Percentiles rank a stretch among this genome's conserved stretches.
phyloP scores from a whole-genome alignment of 192 early-diverging fungal genomes.

The Backusella parvicylindrica region DNA sequence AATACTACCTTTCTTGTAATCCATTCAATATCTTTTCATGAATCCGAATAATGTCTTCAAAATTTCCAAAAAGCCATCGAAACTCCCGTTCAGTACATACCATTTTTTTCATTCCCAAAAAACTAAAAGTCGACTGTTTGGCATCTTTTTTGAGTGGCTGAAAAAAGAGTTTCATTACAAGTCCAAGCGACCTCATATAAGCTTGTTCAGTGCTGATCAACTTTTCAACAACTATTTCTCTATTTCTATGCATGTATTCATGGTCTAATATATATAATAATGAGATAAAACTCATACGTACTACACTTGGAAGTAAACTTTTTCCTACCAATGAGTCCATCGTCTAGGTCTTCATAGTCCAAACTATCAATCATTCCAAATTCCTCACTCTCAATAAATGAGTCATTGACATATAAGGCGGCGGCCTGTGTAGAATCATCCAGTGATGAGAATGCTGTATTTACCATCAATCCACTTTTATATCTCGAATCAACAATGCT shows the following conservation, averaged over 20 bases:
- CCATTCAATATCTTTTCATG: constrained; percentile 15
- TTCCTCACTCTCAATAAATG: neutral
- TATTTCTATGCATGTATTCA: constrained; percentile 15
- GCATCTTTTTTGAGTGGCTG: constrained; percentile 16
- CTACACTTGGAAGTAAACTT: neutral
- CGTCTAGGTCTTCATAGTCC: constrained; percentile 26
- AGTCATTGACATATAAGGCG: neutral
- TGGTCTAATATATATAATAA: constrained; percentile 10
- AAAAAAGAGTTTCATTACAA: constrained; percentile 18
- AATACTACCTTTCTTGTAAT: constrained; percentile 20
- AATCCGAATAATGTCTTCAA: constrained; percentile 13
- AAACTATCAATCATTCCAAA: constrained; percentile 22
- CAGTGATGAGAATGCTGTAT: neutral
- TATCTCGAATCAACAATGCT: neutral
- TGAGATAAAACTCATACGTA: neutral
- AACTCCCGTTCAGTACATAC: constrained; percentile 31
- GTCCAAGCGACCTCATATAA: constrained; percentile 22
- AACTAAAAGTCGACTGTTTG: constrained; percentile 16
- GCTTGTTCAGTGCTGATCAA: constrained; percentile 10
- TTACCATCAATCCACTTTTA: neutral
- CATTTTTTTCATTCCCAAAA: constrained; percentile 23
- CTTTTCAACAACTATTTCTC: constrained; percentile 24
- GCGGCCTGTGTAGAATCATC: neutral
- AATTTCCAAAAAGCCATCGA: constrained; percentile 26
- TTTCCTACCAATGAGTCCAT: constrained; percentile 22